Percentiles rank a stretch among this genome's conserved stretches.
Evolutionary conservation across 2,329 filamentous ascomycete species (phyloP).

Genomic region (Neospermospora avenae): DNA sequence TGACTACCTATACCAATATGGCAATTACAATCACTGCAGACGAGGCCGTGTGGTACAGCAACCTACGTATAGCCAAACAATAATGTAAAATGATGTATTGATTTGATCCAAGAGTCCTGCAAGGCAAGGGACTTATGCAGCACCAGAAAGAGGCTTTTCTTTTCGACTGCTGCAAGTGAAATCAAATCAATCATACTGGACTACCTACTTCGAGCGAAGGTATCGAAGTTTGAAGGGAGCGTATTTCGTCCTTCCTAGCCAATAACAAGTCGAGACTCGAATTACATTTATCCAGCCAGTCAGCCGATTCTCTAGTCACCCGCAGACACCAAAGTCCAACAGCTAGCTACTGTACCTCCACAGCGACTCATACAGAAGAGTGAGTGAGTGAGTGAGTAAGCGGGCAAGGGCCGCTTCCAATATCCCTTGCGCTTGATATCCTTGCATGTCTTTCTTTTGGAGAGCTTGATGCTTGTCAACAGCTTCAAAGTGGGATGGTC

Average conservation of each 20-base stretch:
- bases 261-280: neutral
- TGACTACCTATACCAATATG: neutral
- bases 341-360: neutral
- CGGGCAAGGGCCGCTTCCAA: neutral
- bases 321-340: neutral
- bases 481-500: constrained; percentile 5
- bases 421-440: neutral
- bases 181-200: no score
- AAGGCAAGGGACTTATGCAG: neutral
- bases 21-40: neutral
- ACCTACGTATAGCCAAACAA: neutral
- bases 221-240: constrained; percentile 13
- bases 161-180: neutral
- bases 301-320: neutral
- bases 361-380: neutral
- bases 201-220: no score
- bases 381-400: neutral
- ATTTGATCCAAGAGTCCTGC: neutral
- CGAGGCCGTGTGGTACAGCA: neutral
- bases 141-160: neutral
- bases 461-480: neutral
- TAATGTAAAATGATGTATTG: neutral
- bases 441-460: constrained; percentile 1
- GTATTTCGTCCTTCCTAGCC: neutral
- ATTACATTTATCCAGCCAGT: neutral